These are phyloP conservation scores for Trichoderma oligosporum DNA, from an alignment of 2,329 filamentous ascomycete species.

Conservation along the genomic window DNA sequence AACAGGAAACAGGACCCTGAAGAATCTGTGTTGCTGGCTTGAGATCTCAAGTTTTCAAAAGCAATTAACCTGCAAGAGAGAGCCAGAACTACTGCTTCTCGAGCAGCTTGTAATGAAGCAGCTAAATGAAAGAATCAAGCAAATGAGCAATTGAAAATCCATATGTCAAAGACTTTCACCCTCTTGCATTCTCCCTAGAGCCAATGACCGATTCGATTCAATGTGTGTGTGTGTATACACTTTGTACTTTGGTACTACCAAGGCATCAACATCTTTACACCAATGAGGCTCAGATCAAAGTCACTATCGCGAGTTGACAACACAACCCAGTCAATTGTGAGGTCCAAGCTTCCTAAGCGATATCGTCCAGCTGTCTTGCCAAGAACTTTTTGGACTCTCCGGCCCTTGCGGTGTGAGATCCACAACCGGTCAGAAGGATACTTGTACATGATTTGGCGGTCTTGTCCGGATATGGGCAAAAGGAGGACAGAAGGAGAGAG, in stretches of 20 bases:
- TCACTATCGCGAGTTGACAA: constrained; percentile 8
- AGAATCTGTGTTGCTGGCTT: not conserved
- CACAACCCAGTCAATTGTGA: not conserved
- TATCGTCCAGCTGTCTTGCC: constrained; percentile 11
- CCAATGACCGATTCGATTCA: not conserved
- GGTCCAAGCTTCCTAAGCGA: constrained; percentile 6
- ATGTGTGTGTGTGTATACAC: too few species aligned
- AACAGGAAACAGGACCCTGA: too few species aligned
- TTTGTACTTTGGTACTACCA: not conserved
- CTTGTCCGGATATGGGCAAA: constrained; percentile 2
- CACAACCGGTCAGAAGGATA: not conserved
- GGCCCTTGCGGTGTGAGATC: constrained; percentile 11
- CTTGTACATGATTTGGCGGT: constrained; percentile 1
- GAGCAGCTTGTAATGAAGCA: not conserved
- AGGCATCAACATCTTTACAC: not conserved
- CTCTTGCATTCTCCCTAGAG: not conserved
- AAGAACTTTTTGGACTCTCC: not conserved
- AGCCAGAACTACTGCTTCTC: not conserved
- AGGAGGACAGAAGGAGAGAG: not conserved
- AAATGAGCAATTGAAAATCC: not conserved
- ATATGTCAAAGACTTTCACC: not conserved
- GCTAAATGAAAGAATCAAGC: not conserved
- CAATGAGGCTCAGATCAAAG: not conserved
- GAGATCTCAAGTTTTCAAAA: not conserved
- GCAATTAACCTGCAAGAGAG: not conserved